Evolutionary conservation across 345 rosid species (phyloP).

Genomic region (Geranium rotundifolium): DNA sequence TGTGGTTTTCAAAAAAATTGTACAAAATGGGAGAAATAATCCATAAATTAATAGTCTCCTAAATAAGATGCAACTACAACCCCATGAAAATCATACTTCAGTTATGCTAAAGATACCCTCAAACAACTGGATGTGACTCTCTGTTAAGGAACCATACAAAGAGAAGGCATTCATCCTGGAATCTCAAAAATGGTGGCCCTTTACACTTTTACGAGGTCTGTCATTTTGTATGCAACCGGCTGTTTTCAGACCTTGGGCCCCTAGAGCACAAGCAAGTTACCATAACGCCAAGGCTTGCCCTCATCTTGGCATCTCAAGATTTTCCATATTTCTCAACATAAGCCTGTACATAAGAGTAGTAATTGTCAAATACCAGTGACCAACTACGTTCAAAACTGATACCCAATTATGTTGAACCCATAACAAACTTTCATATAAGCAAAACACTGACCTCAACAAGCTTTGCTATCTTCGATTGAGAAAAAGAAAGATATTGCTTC

Average conservation of each 20-base stretch:
- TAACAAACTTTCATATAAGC: conserved; percentile 3
- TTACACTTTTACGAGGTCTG: too few relatives aligned
- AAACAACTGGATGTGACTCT: not conserved
- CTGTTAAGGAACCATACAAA: not conserved
- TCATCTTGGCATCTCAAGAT: conserved; percentile 32
- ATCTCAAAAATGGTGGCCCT: conserved; percentile 14
- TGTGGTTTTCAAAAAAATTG: not conserved
- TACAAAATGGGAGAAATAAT: not conserved
- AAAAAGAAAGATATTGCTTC: conserved; percentile 48
- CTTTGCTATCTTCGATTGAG: conserved; percentile 52
- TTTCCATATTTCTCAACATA: conserved; percentile 57
- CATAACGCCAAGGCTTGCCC: not conserved
- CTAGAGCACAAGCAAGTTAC: too few relatives aligned
- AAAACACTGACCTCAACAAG: conserved; percentile 65
- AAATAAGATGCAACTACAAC: not conserved
- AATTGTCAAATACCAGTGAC: conserved; percentile 13
- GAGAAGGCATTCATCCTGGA: conserved; percentile 1
- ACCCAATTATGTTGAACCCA: not conserved
- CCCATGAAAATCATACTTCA: not conserved
- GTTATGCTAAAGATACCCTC: not conserved
- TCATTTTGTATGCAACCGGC: too few relatives aligned
- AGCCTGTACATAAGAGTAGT: conserved; percentile 47
- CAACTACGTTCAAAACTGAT: conserved; percentile 6
- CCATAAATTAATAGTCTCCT: not conserved
- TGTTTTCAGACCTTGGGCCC: too few relatives aligned